Evolutionary conservation across 306 rosid species (phyloP).

Genomic region (Glycyrrhiza uralensis): DNA sequence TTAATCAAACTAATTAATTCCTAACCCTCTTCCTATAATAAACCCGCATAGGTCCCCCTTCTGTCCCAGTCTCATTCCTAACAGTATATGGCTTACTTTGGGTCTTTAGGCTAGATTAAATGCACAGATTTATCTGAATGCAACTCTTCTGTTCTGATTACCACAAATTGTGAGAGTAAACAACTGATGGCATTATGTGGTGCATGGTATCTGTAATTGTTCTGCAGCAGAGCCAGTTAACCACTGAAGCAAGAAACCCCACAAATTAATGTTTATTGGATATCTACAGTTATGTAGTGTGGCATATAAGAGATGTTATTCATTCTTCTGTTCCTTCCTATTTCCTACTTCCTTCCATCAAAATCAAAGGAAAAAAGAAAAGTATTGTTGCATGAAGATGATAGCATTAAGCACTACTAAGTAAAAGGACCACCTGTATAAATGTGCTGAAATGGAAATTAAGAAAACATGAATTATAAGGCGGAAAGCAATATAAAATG

Average conservation of each 20-base stretch:
- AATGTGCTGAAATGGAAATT: slow-evolving; percentile 8
- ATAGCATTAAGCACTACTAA: not conserved
- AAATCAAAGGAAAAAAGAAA: not conserved
- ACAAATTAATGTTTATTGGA: slow-evolving; percentile 10
- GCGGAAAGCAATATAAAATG: not conserved
- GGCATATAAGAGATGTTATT: not conserved
- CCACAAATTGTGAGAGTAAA: not conserved
- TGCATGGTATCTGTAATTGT: not conserved
- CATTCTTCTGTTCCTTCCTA: not conserved
- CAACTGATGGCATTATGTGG: not conserved
- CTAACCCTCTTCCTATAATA: too few species aligned
- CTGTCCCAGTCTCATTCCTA: too few species aligned
- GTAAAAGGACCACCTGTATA: not conserved
- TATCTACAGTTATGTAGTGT: not conserved
- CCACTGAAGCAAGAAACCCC: not conserved
- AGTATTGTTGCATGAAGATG: slow-evolving; percentile 26
- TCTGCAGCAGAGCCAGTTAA: slow-evolving; percentile 7
- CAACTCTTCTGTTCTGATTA: not conserved
- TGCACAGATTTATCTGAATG: slow-evolving; percentile 2
- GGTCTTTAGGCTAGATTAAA: slow-evolving; percentile 10
- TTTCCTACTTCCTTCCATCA: not conserved
- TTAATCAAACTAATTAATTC: too few species aligned
- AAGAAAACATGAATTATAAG: not conserved
- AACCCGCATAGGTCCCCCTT: too few species aligned
- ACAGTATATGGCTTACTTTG: slow-evolving; percentile 17